Evolutionary conservation across 2,329 filamentous ascomycete species (phyloP).

Genomic region (Ophiosphaerella korrae): DNA sequence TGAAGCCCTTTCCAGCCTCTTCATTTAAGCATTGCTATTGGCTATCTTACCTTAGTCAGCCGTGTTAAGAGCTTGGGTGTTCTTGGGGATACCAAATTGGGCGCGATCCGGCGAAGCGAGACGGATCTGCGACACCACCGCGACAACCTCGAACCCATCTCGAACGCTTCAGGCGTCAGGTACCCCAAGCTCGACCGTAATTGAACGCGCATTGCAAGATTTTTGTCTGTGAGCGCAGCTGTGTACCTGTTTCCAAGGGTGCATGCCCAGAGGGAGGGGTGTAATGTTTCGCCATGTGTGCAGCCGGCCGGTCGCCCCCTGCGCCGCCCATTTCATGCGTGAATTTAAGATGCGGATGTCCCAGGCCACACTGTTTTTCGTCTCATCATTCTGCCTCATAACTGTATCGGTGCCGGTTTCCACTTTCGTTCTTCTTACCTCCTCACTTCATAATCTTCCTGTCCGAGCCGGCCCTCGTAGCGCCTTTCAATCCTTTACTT

Average conservation of each 20-base stretch:
- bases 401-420: slow-evolving; percentile 40
- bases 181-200: slow-evolving; percentile 20
- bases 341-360: slow-evolving; percentile 44
- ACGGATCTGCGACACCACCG: slow-evolving; percentile 45
- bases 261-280: slow-evolving; percentile 40
- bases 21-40: slow-evolving; percentile 29
- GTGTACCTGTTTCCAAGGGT: slow-evolving; percentile 31
- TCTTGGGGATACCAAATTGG: slow-evolving; percentile 30
- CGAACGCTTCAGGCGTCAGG: slow-evolving; percentile 41
- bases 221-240: slow-evolving; percentile 36
- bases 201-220: slow-evolving; percentile 29
- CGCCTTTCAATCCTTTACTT: slow-evolving; percentile 42
- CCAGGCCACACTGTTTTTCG: slow-evolving; percentile 32
- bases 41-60: slow-evolving; percentile 7
- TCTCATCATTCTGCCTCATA: slow-evolving; percentile 38
- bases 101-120: slow-evolving; percentile 38
- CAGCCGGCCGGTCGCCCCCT: slow-evolving; percentile 29
- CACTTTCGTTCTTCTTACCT: slow-evolving; percentile 39
- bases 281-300: slow-evolving; percentile 45
- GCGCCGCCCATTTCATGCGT: slow-evolving; percentile 46
- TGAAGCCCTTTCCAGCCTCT: slow-evolving; percentile 26
- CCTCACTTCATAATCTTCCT: slow-evolving; percentile 35
- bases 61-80: slow-evolving; percentile 23
- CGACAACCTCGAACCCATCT: slow-evolving; percentile 41
- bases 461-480: slow-evolving; percentile 50